Base-by-base conservation (phyloP, 2,329 filamentous ascomycete species). In the Atkinsonella texensis region DNA sequence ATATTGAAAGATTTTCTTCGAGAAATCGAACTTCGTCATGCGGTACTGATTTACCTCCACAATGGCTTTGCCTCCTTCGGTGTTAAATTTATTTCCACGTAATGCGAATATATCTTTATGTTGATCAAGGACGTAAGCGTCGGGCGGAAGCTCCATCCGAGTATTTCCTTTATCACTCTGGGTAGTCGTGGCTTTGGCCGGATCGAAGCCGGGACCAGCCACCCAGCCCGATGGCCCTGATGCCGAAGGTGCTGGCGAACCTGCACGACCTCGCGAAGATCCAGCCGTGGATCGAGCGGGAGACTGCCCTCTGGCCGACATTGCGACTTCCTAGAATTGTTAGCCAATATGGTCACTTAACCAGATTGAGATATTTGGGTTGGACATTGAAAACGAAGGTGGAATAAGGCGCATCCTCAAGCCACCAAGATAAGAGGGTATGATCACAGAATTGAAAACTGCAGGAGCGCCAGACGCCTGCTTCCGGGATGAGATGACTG, bases 1-100 rank as follows among this genome's bases (percentile, higher is more conserved):
- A 59, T 91, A 97, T 63, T 96, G 90, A 55, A 83, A 83, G 20
- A 96, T 79, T 0, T 79, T 77, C 12, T 73, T 76, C 2, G 66
- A 73, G 0, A 81, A 81, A 51, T 70, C 62, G 40, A 83, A 80
- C 10, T 71, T 68, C 0, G 65, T 68, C 51, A 96, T 83, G 0
- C 81, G 75, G 67, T 84, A 95, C 11, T 88, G 82, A 63, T 97
- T 97, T 39, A 95, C 69, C 0, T 74, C 66, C 1, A 88, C 59
- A 0, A 67, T 61, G 18, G 82, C 74, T 0, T 71, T 62, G 54
- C 75, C 78, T 1, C 83, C 84, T 8, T 72, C 70, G 0, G 67
- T 75, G 55, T 83, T 85, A 63, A 77, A 81, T 13, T 62, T 64
- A 18, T 63, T 65, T 0, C 59, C 62, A 1, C 68, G 63, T 32